phyloP scores from a whole-genome alignment of 1,139 yeast species.

The Hemisphaericaspora xylofermentans region DNA sequence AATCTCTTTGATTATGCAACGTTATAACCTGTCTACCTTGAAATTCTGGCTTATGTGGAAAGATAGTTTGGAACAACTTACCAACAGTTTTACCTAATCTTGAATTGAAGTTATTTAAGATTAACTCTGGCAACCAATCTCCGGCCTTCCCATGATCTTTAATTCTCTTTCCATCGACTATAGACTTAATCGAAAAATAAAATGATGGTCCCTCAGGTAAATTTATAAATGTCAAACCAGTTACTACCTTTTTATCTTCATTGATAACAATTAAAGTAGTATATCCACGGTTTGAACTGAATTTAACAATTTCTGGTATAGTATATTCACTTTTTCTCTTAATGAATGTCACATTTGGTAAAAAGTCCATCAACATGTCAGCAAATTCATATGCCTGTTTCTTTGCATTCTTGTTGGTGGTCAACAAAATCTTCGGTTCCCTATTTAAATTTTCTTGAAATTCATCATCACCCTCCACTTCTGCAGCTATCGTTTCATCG shows the following conservation, averaged over 20 bases:
- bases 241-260: conserved; percentile 89
- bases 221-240: conserved; percentile 89
- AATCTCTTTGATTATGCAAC: conserved; percentile 93
- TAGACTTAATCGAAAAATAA: conserved; percentile 82
- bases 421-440: conserved; percentile 79
- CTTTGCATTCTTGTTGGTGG: conserved; percentile 85
- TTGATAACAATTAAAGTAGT: conserved; percentile 87
- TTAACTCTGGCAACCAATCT: conserved; percentile 85
- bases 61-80: conserved; percentile 82
- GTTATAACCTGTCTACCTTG: conserved; percentile 96
- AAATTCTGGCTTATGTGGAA: conserved; percentile 90
- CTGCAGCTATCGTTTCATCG: conserved; percentile 80
- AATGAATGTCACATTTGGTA: conserved; percentile 84
- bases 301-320: conserved; percentile 82
- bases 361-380: conserved; percentile 75
- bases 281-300: conserved; percentile 77
- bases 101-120: conserved; percentile 88
- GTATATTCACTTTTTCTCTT: conserved; percentile 82
- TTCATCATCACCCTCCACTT: conserved; percentile 82
- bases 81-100: conserved; percentile 93
- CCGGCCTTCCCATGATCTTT: conserved; percentile 90
- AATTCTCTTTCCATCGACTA: conserved; percentile 71
- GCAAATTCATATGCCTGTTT: conserved; percentile 90
- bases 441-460: conserved; percentile 56
- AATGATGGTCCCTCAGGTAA: conserved; percentile 94